Base-by-base conservation (phyloP, 2,329 filamentous ascomycete genomes). In the Ophiocordyceps camponoti-saundersi region DNA sequence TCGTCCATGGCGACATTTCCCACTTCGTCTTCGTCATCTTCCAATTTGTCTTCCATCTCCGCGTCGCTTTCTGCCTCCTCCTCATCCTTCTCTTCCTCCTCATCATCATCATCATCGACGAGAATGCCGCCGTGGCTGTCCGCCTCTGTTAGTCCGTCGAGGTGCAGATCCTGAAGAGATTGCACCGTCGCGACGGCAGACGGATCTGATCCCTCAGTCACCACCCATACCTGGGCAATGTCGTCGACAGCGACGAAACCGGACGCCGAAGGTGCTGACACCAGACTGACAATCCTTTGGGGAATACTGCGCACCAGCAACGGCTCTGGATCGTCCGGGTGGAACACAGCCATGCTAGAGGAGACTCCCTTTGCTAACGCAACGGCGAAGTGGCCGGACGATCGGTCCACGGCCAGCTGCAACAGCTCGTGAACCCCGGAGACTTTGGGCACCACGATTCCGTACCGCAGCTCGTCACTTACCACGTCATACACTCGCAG, bases 401-500 rank as follows among this genome's bases (percentile, higher is more conserved):
- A 66, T 18, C 66, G 61, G 57, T 93, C 85, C 45, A 85, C 73
- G n/a, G 85, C 82, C 11, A 95, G 69, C 48, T 83, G 80, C 47
- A 75, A 67, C 51, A 80, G 64, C 44, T 73, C 49, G 45, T 61
- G 60, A 48, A 63, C 56, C 20, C 59, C 59, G n/a, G 61, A 53
- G 11, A 61, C 56, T 45, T 68, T 61, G 39, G 64, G 69, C 15
- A 88, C 65, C 23, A 72, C 66, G 45, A 83, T 69, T 44, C 77
- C 77, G 56, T 82, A 87, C 34, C 77, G 73, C 44, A 89, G 70
- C 54, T 81, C 74, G 55, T 94, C 85, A 45, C 79, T 72, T 8
- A 96, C 85, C 12, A 93, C 73, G 60, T 98, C 85, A 70, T 87
- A 95, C 34, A 95, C 80, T 40, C 78, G 71, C 10, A 95, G 70